A percentile compares a stretch with the other conserved stretches of the same genome.
Conservation (phyloP, 768 basidiomycete genomes). For the Tulasnella sp. region DNA sequence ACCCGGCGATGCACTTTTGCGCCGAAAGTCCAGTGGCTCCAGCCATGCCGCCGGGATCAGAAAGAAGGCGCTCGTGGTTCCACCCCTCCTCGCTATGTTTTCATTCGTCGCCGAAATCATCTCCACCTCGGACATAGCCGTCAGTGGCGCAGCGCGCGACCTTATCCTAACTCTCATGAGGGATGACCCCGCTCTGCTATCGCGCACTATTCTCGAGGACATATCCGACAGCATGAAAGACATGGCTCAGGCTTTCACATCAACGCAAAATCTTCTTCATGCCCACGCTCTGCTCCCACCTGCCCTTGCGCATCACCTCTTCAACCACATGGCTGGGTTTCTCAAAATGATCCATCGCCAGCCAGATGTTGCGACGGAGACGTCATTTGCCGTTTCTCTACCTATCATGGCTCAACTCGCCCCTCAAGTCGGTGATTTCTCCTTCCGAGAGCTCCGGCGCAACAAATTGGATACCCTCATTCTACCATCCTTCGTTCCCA, state of each 20-base stretch:
- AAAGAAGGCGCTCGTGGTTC: conserved; percentile 56
- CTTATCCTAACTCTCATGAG: conserved; percentile 56
- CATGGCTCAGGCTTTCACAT: conserved; percentile 37
- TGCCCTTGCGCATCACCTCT: conserved; percentile 49
- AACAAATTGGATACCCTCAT: conserved; percentile 60
- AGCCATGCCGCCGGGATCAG: conserved; percentile 32
- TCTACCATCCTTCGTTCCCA: conserved; percentile 61
- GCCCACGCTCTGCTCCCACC: conserved; percentile 48
- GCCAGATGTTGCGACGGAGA: conserved; percentile 29
- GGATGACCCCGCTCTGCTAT: conserved; percentile 58
- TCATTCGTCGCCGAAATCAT: conserved; percentile 42
- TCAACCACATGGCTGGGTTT: conserved; percentile 61
- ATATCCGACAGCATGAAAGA: conserved; percentile 42
- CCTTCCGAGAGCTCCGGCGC: conserved; percentile 57
- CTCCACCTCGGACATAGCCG: conserved; percentile 40
- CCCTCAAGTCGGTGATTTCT: conserved; percentile 58
- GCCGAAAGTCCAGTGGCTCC: conserved; percentile 48
- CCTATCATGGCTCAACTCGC: conserved; percentile 50
- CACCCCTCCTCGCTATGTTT: conserved; percentile 44
- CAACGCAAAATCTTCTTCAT: conserved; percentile 48
- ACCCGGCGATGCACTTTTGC: conserved; percentile 27
- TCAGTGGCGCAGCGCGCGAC: conserved; percentile 47
- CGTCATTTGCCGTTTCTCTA: conserved; percentile 38
- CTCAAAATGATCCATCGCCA: conserved; percentile 37
- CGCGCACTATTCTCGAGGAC: conserved; percentile 49